Conservation (phyloP, 2,329 filamentous ascomycete genomes). For the Aspergillus pseudotamarii region DNA sequence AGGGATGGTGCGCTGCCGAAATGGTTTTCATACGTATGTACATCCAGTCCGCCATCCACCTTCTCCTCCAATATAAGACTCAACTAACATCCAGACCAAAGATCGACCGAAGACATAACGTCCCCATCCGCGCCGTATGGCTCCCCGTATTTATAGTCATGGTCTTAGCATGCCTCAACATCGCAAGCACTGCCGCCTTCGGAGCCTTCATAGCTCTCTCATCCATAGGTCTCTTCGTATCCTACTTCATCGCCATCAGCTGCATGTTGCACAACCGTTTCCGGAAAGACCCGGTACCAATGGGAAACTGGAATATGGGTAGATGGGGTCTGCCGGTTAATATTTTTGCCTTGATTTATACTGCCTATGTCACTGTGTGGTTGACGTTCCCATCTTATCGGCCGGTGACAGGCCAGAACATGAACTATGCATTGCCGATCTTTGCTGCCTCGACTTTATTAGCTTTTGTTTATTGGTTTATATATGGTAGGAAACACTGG, state of each 20-base stretch:
- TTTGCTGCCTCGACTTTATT: slow-evolving; percentile 1
- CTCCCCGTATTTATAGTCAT: slow-evolving; percentile 36
- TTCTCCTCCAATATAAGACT: no score
- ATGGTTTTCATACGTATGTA: slow-evolving; percentile 20
- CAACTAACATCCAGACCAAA: slow-evolving; percentile 10
- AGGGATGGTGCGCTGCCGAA: slow-evolving; percentile 50
- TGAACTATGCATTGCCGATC: slow-evolving; percentile 6
- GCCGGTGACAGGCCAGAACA: slow-evolving; percentile 8
- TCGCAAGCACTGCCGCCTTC: slow-evolving; percentile 44
- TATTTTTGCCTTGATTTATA: slow-evolving; percentile 36
- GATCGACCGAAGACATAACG: slow-evolving; percentile 35
- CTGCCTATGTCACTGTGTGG: slow-evolving; percentile 1
- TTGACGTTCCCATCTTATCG: slow-evolving; percentile 5
- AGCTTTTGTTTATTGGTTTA: slow-evolving; percentile 4
- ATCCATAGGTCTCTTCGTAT: slow-evolving; percentile 41
- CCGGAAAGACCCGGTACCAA: slow-evolving; percentile 17
- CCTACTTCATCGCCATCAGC: slow-evolving; percentile 44
- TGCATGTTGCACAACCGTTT: slow-evolving; percentile 39
- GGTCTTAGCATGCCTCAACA: slow-evolving; percentile 42
- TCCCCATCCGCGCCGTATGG: slow-evolving; percentile 43
- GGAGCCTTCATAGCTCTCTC: slow-evolving; percentile 44
- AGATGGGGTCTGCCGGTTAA: slow-evolving; percentile 35
- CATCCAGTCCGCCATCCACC: no score
- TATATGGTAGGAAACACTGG: background rate
- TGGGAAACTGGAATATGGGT: slow-evolving; percentile 27